These are phyloP conservation scores for Lepiota brunneoincarnata DNA, from an alignment of 768 basidiomycete genomes.

Conservation along the genomic window DNA sequence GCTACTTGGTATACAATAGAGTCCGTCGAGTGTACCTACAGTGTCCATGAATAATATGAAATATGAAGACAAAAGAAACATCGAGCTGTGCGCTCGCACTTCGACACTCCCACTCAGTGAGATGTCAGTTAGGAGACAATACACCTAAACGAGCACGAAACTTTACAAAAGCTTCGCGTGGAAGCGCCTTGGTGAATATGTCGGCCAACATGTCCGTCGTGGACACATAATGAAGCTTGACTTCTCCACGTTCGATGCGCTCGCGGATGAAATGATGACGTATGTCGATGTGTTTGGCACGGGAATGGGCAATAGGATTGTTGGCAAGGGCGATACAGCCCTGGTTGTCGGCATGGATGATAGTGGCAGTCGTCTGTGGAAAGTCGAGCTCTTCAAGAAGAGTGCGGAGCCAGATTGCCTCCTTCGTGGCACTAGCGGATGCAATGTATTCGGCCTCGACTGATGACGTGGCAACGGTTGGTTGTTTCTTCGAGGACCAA, in stretches of 20 bases:
- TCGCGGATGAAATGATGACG: constrained; percentile 15
- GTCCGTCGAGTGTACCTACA: too few relatives aligned
- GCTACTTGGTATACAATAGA: too few relatives aligned
- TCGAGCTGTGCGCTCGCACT: too few relatives aligned
- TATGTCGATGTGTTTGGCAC: constrained; percentile 18
- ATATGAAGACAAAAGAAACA: too few relatives aligned
- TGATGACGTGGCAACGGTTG: constrained; percentile 30
- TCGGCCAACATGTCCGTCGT: constrained; percentile 15
- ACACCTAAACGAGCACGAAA: too few relatives aligned
- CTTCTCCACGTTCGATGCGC: background rate
- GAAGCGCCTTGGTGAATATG: constrained; percentile 17
- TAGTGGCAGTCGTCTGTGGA: background rate
- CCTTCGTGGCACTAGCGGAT: constrained; percentile 26
- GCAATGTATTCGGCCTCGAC: constrained; percentile 22
- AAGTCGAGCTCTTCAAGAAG: too few relatives aligned
- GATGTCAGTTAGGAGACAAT: too few relatives aligned
- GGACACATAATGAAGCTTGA: constrained; percentile 12
- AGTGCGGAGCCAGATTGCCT: constrained; percentile 22
- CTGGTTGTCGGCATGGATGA: constrained; percentile 17
- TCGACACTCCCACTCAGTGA: too few relatives aligned
- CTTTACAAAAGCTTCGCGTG: too few relatives aligned
- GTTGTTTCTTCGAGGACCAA: constrained; percentile 34
- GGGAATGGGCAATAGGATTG: constrained; percentile 15
- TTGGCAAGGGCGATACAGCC: constrained; percentile 14
- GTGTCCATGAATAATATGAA: too few relatives aligned